Conservation (phyloP, 2,329 filamentous ascomycete species). For the Aquanectria penicillioides region DNA sequence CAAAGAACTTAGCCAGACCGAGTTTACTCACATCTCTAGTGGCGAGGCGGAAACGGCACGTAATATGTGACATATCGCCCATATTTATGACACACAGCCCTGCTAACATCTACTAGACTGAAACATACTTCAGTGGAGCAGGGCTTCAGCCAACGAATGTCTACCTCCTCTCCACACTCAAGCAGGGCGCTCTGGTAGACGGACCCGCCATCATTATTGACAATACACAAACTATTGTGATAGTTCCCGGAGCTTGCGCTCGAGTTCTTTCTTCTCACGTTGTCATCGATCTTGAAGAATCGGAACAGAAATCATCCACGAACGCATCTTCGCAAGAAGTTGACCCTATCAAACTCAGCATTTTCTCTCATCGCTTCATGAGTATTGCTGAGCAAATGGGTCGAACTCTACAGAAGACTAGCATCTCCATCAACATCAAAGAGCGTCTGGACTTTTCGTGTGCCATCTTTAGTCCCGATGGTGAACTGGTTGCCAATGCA, state of each 20-base stretch:
- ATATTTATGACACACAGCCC: neutral
- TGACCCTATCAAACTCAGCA: conserved; percentile 76
- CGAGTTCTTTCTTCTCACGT: conserved; percentile 44
- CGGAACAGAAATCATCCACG: too few species aligned
- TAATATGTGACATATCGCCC: too few species aligned
- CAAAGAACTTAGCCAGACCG: conserved; percentile 17
- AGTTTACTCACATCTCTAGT: conserved; percentile 13
- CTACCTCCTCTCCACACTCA: conserved; percentile 4
- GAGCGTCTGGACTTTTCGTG: conserved; percentile 84
- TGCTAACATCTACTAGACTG: conserved; percentile 39
- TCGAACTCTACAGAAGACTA: conserved; percentile 77
- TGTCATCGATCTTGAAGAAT: conserved; percentile 23
- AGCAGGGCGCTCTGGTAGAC: conserved; percentile 4
- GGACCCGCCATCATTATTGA: conserved; percentile 47
- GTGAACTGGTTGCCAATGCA: conserved; percentile 77
- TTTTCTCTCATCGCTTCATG: conserved; percentile 83
- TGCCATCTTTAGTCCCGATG: conserved; percentile 77
- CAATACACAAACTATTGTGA: conserved; percentile 43
- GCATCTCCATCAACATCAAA: conserved; percentile 79
- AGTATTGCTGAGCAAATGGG: conserved; percentile 85
- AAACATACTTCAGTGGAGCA: conserved; percentile 13
- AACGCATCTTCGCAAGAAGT: conserved; percentile 49
- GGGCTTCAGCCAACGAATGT: conserved; percentile 11
- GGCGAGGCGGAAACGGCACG: conserved; percentile 4
- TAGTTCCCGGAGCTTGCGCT: conserved; percentile 39